Conservation (phyloP, 2,329 filamentous ascomycete species). For the Thielaviopsis punctulata region DNA sequence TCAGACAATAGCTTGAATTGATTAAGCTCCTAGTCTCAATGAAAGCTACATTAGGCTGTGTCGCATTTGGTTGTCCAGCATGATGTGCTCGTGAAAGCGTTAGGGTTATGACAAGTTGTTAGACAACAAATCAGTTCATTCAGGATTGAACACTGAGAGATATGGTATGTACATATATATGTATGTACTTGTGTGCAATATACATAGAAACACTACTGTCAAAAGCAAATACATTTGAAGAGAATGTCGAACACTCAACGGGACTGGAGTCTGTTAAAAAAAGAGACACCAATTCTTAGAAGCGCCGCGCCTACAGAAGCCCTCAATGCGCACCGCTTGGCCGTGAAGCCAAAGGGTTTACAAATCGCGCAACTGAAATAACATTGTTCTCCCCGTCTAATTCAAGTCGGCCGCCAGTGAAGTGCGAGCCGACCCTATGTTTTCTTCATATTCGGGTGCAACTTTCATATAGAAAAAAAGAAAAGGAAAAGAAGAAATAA, state of each 20-base stretch:
- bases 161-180: too few species aligned
- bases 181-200: background rate
- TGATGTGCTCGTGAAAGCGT: too few species aligned
- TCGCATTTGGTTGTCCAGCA: too few species aligned
- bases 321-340: conserved; percentile 15
- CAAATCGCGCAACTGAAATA: conserved; percentile 15
- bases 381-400: conserved; percentile 38
- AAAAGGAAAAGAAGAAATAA: conserved; percentile 20
- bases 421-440: conserved; percentile 29
- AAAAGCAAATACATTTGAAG: conserved; percentile 1
- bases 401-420: conserved; percentile 36
- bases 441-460: conserved; percentile 37
- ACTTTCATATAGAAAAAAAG: conserved; percentile 29
- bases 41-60: too few species aligned
- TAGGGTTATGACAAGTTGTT: too few species aligned
- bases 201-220: background rate
- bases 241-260: conserved; percentile 45
- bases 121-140: too few species aligned
- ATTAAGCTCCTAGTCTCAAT: too few species aligned
- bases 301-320: conserved; percentile 27
- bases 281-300: conserved; percentile 48
- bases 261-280: conserved; percentile 29
- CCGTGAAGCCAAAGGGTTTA: too few species aligned
- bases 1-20: too few species aligned
- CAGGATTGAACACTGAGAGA: too few species aligned